Percentiles rank a stretch among this genome's conserved stretches.
Conservation (phyloP, 768 basidiomycete genomes). For the Russula vinacea region DNA sequence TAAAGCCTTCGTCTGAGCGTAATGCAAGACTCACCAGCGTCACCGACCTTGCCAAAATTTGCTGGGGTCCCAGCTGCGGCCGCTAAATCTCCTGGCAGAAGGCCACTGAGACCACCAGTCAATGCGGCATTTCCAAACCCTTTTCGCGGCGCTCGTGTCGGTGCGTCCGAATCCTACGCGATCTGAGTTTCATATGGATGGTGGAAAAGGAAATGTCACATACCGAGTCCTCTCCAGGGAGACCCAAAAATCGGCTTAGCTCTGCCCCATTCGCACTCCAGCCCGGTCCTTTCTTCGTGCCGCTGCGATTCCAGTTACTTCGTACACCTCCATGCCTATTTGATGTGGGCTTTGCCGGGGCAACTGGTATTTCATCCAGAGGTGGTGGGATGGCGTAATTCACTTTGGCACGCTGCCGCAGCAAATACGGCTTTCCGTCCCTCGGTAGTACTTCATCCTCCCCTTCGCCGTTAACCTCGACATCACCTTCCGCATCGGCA, state of each 20-base stretch:
- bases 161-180: constrained; percentile 65
- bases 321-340: constrained; percentile 36
- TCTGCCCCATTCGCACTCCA: constrained; percentile 82
- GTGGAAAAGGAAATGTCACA: constrained; percentile 18
- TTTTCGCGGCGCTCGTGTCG: constrained; percentile 67
- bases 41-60: constrained; percentile 80
- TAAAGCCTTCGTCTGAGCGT: constrained; percentile 21
- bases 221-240: constrained; percentile 67
- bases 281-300: constrained; percentile 51
- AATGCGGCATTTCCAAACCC: constrained; percentile 48
- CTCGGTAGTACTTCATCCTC: constrained; percentile 48
- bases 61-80: constrained; percentile 74
- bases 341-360: constrained; percentile 40
- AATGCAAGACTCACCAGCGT: constrained; percentile 52
- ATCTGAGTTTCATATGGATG: constrained; percentile 5
- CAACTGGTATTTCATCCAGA: constrained; percentile 62
- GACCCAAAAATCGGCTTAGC: constrained; percentile 73
- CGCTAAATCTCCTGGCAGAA: constrained; percentile 62
- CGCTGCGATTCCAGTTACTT: constrained; percentile 37
- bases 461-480: constrained; percentile 40
- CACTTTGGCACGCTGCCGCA: constrained; percentile 62
- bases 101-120: constrained; percentile 51
- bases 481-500: constrained; percentile 39
- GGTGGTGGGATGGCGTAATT: constrained; percentile 84
- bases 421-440: constrained; percentile 59